These are phyloP conservation scores for Psilocybe mexicana DNA, from an alignment of 1,284 basidiomycete species.

Conservation along the genomic window DNA sequence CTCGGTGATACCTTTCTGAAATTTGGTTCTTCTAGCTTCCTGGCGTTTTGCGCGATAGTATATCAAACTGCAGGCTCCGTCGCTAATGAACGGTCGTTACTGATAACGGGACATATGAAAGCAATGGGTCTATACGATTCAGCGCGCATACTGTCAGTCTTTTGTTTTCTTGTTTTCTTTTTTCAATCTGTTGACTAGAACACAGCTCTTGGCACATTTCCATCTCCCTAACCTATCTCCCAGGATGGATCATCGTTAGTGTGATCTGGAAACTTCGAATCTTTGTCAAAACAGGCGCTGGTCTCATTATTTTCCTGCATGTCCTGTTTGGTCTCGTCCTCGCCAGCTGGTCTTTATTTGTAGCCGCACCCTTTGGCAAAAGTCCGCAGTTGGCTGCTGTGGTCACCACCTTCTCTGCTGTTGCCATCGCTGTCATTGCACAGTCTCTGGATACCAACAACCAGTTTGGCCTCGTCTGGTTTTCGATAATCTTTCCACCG, in stretches of 20 bases:
- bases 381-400: constrained; percentile 75
- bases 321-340: constrained; percentile 68
- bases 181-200: not conserved
- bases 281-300: constrained; percentile 61
- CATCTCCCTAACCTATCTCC: constrained; percentile 35
- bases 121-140: constrained; percentile 24
- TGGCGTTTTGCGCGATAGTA: constrained; percentile 38
- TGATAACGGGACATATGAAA: constrained; percentile 21
- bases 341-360: constrained; percentile 72
- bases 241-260: constrained; percentile 35
- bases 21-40: constrained; percentile 33
- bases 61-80: constrained; percentile 17
- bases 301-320: constrained; percentile 64
- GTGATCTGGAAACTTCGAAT: constrained; percentile 65
- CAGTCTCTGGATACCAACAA: constrained; percentile 42
- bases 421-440: constrained; percentile 65
- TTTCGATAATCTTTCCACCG: constrained; percentile 62
- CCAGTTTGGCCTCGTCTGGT: constrained; percentile 61
- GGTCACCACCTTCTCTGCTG: constrained; percentile 61
- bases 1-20: not conserved
- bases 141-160: constrained; percentile 21
- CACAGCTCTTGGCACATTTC: constrained; percentile 68
- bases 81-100: constrained; percentile 18
- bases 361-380: constrained; percentile 67
- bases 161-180: not conserved